Evolutionary conservation across 495 filamentous ascomycete genomes (phyloP), one percentile per base, ranked within the genome.

Genomic region (Penicillium flavigenum): DNA sequence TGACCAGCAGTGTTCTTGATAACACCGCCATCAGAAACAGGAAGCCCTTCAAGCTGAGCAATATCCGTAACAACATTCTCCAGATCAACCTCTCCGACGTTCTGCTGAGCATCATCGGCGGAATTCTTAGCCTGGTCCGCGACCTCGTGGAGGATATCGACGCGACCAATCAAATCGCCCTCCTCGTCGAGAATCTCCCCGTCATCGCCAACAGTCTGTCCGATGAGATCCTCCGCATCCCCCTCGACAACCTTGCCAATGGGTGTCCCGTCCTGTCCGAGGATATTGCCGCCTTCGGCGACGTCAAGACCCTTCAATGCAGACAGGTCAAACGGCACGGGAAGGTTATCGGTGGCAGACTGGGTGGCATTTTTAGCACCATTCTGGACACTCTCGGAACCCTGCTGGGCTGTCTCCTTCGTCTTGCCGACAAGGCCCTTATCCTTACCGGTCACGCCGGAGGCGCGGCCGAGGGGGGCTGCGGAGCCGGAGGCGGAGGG

Each of bases 281-380:
- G 61, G 26, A 75, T 65, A 27, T 76, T 62, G 10, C 75, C 79
- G 16, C 64, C 75, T 27, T 80, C 73, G 9, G 69, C 68, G 60
- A 95, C 82, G 53, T 79, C 81, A 65, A 83, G 85, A 62, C 83
- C 83, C 54, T 86, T 86, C 41, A 94, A 74, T n/a, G 83, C 69
- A 0, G 87, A 86, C 41, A 88, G 78, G 64, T 92, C 86, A 12
- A 76, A 58, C 0, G 71, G 72, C 12, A 69, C 50, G 11, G 65
- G 54, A 22, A 64, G 43, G 41, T 54, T 66, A 3, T 74, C 66
- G 10, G 64, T 62, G 1, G 31, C 11, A 12, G 31, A 4, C 31
- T 34, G 3, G 3, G 31, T 5, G 4, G 62, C 68, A 17, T 65
- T 61, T 46, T 79, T 63, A 2, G 58, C 65, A 10, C 57, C 67